Evolutionary conservation across 2,329 filamentous ascomycete genomes (phyloP).

Genomic region (Aspergillus ustus): DNA sequence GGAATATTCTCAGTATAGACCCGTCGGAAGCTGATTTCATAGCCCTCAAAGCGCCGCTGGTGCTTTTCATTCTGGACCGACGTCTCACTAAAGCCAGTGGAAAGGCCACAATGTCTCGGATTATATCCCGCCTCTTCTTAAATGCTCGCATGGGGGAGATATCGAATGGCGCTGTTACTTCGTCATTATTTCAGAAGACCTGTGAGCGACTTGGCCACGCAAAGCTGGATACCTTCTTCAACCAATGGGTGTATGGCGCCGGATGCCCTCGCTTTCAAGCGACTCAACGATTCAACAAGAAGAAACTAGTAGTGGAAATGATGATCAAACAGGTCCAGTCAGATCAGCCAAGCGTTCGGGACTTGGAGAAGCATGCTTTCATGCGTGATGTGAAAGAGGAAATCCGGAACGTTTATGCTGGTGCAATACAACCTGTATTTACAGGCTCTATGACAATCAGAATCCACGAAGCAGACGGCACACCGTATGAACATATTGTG

Average conservation of each 20-base stretch:
- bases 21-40: conserved; percentile 89
- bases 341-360: conserved; percentile 58
- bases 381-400: conserved; percentile 84
- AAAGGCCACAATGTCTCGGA: conserved; percentile 79
- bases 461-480: conserved; percentile 97
- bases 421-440: conserved; percentile 76
- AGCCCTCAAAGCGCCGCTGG: conserved; percentile 83
- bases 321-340: conserved; percentile 77
- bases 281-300: conserved; percentile 94
- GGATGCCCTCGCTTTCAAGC: conserved; percentile 89
- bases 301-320: conserved; percentile 92
- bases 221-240: conserved; percentile 87
- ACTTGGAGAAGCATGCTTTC: conserved; percentile 75
- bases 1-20: conserved; percentile 76
- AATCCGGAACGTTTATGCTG: conserved; percentile 69
- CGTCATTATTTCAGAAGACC: conserved; percentile 75
- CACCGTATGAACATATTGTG: conserved; percentile 96
- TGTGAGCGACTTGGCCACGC: conserved; percentile 90
- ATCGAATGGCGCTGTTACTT: conserved; percentile 70
- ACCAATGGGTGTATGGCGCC: conserved; percentile 86
- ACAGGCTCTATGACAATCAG: conserved; percentile 97
- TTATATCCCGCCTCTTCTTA: conserved; percentile 83
- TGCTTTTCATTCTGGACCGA: conserved; percentile 92
- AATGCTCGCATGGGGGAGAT: conserved; percentile 84
- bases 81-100: conserved; percentile 86